A percentile compares a stretch with the other conserved stretches of the same genome.
Evolutionary conservation across 1,284 basidiomycete species (phyloP).

Genomic region (Inonotus hispidus): DNA sequence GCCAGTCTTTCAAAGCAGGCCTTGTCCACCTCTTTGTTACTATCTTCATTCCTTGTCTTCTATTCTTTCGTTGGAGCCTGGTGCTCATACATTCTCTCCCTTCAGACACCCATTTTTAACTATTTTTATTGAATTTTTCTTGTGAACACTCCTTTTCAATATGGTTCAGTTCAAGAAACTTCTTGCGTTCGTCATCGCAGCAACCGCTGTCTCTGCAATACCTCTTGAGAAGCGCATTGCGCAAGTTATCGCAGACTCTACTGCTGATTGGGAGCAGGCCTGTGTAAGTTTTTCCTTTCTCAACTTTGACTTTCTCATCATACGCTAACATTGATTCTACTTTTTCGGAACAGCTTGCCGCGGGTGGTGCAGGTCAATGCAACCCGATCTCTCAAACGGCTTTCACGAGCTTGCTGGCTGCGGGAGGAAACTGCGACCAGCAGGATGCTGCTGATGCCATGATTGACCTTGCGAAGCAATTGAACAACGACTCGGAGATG

Average conservation of each 20-base stretch:
- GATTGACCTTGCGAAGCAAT: constrained; percentile 29
- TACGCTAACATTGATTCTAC: neutral
- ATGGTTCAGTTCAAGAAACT: constrained; percentile 16
- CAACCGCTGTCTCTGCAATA: constrained; percentile 15
- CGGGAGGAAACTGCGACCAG: constrained; percentile 27
- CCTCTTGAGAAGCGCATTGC: constrained; percentile 24
- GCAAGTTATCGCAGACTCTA: constrained; percentile 23
- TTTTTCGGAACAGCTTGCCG: neutral
- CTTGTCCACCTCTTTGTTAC: neutral
- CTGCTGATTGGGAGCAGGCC: constrained; percentile 22
- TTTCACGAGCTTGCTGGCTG: constrained; percentile 25
- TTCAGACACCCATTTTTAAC: neutral
- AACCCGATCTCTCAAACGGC: constrained; percentile 23
- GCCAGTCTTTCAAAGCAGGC: neutral
- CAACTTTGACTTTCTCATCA: neutral
- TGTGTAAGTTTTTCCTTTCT: constrained; percentile 16
- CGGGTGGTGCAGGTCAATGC: constrained; percentile 24
- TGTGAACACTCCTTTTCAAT: neutral
- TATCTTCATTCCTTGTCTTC: neutral
- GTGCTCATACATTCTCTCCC: constrained; percentile 5
- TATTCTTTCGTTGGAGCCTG: constrained; percentile 2
- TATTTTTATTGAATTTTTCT: neutral
- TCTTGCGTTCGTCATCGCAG: constrained; percentile 9
- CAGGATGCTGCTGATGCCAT: constrained; percentile 30
- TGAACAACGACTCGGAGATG: constrained; percentile 28